Percentiles rank a stretch among this genome's conserved stretches.
Evolutionary conservation across 441 rosid genomes (phyloP).

Genomic region (Melianthus villosus): DNA sequence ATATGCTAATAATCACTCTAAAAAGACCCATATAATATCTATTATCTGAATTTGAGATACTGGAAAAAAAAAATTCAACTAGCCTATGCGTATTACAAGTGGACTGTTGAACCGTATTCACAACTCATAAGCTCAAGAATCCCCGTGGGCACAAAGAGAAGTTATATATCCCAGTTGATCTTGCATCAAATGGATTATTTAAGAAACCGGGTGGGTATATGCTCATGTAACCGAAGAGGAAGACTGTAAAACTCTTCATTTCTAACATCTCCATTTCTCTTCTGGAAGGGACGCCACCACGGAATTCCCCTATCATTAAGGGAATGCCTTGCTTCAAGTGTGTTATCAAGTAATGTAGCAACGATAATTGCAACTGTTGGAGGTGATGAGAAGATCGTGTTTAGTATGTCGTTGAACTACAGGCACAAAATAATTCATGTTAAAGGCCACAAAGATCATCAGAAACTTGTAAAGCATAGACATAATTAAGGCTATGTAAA

Average conservation of each 20-base stretch:
- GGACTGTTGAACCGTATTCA: no score
- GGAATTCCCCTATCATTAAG: constrained; percentile 44
- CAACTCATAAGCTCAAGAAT: no score
- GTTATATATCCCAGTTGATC: no score
- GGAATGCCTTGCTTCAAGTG: constrained; percentile 30
- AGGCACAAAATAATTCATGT: constrained; percentile 1
- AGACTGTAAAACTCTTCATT: constrained; percentile 57
- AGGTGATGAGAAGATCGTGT: constrained; percentile 73
- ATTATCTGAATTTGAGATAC: no score
- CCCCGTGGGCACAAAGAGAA: no score
- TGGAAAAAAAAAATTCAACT: no score
- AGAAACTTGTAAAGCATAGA: not conserved
- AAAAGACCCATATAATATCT: no score
- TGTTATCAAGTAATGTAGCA: constrained; percentile 65
- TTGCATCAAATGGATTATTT: no score
- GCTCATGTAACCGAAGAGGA: constrained; percentile 39
- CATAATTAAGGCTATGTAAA: not conserved
- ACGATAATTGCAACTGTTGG: constrained; percentile 55
- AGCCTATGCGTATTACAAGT: no score
- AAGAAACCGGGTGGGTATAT: constrained; percentile 52
- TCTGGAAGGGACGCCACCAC: constrained; percentile 90
- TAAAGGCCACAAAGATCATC: not conserved
- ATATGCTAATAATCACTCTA: no score
- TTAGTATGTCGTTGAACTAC: constrained; percentile 82
- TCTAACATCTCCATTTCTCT: constrained; percentile 42